These are phyloP conservation scores for Aegilops sharonensis DNA, from an alignment of 176 grass and related monocot genomes.

Conservation along the genomic window DNA sequence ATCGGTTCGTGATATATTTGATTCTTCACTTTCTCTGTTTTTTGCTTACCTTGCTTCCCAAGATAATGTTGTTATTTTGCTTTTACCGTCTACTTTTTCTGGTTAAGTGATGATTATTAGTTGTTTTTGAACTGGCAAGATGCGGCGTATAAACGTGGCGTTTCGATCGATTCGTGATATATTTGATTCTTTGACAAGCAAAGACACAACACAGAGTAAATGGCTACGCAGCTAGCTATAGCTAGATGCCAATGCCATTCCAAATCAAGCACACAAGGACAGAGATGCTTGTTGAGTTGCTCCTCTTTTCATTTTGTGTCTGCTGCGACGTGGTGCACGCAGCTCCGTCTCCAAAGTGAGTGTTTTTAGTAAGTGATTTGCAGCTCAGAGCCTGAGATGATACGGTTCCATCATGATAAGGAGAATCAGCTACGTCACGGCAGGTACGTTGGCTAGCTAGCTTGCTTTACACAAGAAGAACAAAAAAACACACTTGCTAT, in stretches of 20 bases:
- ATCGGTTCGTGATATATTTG: background rate
- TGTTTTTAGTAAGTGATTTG: background rate
- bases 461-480: background rate
- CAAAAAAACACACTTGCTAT: background rate
- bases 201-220: background rate
- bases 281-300: background rate
- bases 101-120: background rate
- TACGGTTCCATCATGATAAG: background rate
- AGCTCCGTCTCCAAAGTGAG: background rate
- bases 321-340: background rate
- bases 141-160: background rate
- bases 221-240: background rate
- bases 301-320: background rate
- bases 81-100: no score
- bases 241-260: background rate
- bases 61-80: no score
- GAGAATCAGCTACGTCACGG: background rate
- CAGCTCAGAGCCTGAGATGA: background rate
- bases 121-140: background rate
- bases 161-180: background rate
- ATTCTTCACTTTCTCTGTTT: no score
- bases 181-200: slow-evolving; percentile 16
- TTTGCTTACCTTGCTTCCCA: no score
- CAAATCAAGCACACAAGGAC: background rate
- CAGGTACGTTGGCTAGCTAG: background rate